Conservation (phyloP, 495 filamentous ascomycete genomes). For the Alectoria sarmentosa region DNA sequence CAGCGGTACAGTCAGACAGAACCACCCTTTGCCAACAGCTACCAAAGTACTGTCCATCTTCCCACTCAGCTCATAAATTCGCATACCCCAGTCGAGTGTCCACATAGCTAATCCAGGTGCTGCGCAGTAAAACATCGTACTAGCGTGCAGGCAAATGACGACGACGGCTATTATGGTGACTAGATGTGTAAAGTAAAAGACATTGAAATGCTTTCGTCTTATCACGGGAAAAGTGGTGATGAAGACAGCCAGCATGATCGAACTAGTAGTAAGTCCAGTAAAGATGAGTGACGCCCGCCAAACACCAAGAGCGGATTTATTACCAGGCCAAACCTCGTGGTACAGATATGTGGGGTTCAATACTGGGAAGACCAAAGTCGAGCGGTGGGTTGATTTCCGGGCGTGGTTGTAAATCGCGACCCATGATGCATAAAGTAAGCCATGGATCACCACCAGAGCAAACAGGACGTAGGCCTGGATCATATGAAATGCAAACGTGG, state of each 20-base stretch:
- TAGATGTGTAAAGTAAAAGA: conserved; percentile 34
- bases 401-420: conserved; percentile 22
- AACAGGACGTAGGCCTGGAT: conserved; percentile 31
- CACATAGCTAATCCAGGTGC: conserved; percentile 31
- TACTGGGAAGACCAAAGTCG: conserved; percentile 23
- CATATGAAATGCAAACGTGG: conserved; percentile 30
- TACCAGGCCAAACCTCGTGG: conserved; percentile 31
- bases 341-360: conserved; percentile 32
- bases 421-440: conserved; percentile 29
- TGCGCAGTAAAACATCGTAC: conserved; percentile 34
- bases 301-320: conserved; percentile 27
- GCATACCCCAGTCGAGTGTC: conserved; percentile 32
- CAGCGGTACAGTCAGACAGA: conserved; percentile 27
- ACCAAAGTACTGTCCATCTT: conserved; percentile 25
- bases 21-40: conserved; percentile 31
- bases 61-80: conserved; percentile 28
- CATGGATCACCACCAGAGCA: conserved; percentile 27
- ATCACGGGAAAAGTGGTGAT: conserved; percentile 29
- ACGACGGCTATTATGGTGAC: conserved; percentile 28
- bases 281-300: conserved; percentile 34
- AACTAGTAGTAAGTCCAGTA: conserved; percentile 22
- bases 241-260: conserved; percentile 27
- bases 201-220: conserved; percentile 30
- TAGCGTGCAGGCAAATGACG: conserved; percentile 32
- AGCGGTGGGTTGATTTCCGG: conserved; percentile 8